phyloP scores from a whole-genome alignment of 192 early-diverging fungal species.

The Backusella psychrophila region DNA sequence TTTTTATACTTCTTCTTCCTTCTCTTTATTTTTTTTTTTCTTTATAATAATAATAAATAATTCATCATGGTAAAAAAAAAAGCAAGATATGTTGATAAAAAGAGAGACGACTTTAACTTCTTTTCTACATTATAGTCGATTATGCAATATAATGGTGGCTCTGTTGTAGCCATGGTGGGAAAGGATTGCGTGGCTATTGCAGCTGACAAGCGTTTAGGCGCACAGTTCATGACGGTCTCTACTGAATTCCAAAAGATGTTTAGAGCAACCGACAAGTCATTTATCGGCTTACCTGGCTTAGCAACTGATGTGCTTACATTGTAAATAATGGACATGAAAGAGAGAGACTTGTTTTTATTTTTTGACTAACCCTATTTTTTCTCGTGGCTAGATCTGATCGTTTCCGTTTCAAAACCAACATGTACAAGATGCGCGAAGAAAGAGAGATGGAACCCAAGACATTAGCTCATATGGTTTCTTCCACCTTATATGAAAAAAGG shows the following conservation, averaged over 20 bases:
- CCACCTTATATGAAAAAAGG: conserved; percentile 92
- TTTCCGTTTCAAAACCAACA: conserved; percentile 92
- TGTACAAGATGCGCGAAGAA: conserved; percentile 96
- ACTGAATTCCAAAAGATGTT: conserved; percentile 97
- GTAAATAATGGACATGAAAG: conserved; percentile 39
- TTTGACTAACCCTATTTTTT: too few species aligned
- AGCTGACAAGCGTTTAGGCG: conserved; percentile 90
- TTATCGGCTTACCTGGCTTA: conserved; percentile 89
- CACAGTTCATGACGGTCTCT: conserved; percentile 89
- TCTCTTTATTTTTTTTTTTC: not conserved
- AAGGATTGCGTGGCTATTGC: conserved; percentile 99
- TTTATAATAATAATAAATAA: not conserved
- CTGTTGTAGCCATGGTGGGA: conserved; percentile 95
- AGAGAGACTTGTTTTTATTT: not conserved
- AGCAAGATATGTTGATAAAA: not conserved
- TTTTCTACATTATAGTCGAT: conserved; percentile 67
- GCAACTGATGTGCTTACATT: conserved; percentile 97
- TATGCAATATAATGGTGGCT: conserved; percentile 93
- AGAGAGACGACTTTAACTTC: not conserved
- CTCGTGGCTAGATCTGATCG: conserved; percentile 61
- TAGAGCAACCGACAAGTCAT: conserved; percentile 78
- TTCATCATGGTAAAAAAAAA: conserved; percentile 1
- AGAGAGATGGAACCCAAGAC: conserved; percentile 94
- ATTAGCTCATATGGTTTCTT: conserved; percentile 90
- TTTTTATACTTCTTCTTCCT: not conserved